Evolutionary conservation across 179 eudicot genomes (phyloP).

Genomic region (Corrigiola litoralis): DNA sequence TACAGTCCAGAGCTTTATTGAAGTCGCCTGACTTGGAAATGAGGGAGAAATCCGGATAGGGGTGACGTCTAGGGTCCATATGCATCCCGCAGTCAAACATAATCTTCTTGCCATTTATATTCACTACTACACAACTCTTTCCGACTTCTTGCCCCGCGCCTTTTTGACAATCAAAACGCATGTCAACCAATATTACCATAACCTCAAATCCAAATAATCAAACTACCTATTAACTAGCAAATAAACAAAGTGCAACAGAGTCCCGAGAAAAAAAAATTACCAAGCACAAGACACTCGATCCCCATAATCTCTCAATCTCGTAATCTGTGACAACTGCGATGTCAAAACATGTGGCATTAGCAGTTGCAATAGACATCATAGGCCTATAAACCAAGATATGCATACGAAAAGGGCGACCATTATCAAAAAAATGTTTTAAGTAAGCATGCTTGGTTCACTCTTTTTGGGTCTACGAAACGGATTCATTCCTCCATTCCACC

Average conservation of each 20-base stretch:
- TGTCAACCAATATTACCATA: background rate
- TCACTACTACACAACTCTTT: conserved; percentile 84
- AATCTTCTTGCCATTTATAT: conserved; percentile 73
- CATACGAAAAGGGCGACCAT: too few species aligned
- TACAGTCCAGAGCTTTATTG: conserved; percentile 48
- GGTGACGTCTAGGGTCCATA: conserved; percentile 67
- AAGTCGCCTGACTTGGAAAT: conserved; percentile 61
- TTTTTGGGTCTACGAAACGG: too few species aligned
- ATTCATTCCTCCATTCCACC: too few species aligned
- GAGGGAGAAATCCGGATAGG: conserved; percentile 83
- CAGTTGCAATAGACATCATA: too few species aligned
- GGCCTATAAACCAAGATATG: too few species aligned
- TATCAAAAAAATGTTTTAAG: too few species aligned
- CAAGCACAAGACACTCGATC: conserved; percentile 80
- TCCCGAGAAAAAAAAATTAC: conserved; percentile 24
- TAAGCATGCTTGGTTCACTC: too few species aligned
- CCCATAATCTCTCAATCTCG: too few species aligned
- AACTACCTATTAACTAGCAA: too few species aligned
- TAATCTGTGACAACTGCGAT: too few species aligned
- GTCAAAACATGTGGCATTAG: too few species aligned
- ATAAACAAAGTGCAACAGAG: background rate
- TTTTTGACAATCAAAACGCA: conserved; percentile 17
- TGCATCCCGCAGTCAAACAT: conserved; percentile 99
- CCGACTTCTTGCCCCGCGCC: conserved; percentile 99
- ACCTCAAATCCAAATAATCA: background rate